Evolutionary conservation across 2,329 filamentous ascomycete species (phyloP).

Genomic region (Gaeumannomyces tritici): DNA sequence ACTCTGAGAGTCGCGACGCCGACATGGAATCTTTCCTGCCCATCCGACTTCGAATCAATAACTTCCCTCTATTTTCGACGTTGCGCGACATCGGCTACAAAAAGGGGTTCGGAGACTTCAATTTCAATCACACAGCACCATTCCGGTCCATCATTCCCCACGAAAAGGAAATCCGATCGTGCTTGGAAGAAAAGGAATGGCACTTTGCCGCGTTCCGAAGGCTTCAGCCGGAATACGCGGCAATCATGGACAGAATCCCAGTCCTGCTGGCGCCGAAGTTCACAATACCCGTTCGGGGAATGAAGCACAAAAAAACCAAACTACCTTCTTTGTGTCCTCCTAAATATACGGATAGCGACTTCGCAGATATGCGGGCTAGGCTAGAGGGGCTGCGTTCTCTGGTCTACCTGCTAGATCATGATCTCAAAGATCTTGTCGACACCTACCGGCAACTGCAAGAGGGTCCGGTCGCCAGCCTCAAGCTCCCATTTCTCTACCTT

Average conservation of each 20-base stretch:
- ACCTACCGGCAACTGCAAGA: neutral
- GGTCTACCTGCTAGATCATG: neutral
- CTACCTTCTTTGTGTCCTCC: too few relatives aligned
- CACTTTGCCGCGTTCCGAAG: neutral
- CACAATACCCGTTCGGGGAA: too few relatives aligned
- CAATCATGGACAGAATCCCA: neutral
- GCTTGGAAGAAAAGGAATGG: too few relatives aligned
- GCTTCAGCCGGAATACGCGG: neutral
- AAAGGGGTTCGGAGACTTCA: neutral
- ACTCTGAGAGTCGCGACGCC: neutral
- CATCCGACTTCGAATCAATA: neutral
- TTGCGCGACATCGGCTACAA: too few relatives aligned
- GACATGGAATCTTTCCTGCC: neutral
- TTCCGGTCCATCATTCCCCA: neutral
- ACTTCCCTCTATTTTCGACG: neutral
- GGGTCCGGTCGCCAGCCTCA: neutral
- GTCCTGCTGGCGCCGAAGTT: too few relatives aligned
- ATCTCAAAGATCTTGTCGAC: neutral
- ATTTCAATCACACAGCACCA: neutral
- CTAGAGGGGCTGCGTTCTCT: neutral
- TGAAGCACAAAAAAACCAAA: too few relatives aligned
- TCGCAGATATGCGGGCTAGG: too few relatives aligned
- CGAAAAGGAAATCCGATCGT: neutral
- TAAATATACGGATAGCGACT: neutral
- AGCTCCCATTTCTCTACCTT: neutral